Evolutionary conservation across 306 rosid species (phyloP), one percentile per base, ranked within the genome.

Genomic region (Pyrus communis): DNA sequence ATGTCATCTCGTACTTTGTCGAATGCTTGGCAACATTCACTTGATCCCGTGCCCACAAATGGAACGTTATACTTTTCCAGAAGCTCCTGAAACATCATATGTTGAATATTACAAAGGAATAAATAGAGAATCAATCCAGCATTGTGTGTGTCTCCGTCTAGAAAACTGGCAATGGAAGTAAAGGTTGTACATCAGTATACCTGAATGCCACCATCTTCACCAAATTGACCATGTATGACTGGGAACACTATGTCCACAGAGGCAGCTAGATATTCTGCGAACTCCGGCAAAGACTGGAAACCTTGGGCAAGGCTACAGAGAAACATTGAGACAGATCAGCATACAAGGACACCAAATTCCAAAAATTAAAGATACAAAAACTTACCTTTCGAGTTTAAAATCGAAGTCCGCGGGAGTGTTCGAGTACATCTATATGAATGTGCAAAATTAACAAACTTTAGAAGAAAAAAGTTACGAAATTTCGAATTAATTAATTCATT

Each of bases 141-240:
- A 5, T n/a, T 65, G 3, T 60, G 22, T 74, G 13, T 18, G 15
- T 27, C 40, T 2, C 40, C 22, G 62, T 57, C 35, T 61, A 27
- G 67, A 30, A 61, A 61, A 61, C 67, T 61, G 14, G 23, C 62
- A 71, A 31, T 38, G 49, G 46, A 54, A 67, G 74, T 40, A 81
- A 68, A 67, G 58, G 64, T 22, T 67, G 35, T 18, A 62, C 67
- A 61, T 65, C 73, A 21, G 77, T 27, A 28, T 65, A 94, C 98
- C 98, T 94, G 98, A 87, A 94, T 85, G 75, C 89, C 91, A 59
- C 98, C 98, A 85, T 94, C 97, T 90, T 94, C 98, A 28, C 98
- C 97, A 83, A 90, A 94, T 69, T 82, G 82, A 78, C 98, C 98
- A 63, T 94, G 98, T 80, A 94, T 94, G 82, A 92, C 97, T 13